Evolutionary conservation across 306 rosid genomes (phyloP), one percentile per base, ranked within the genome.

Genomic region (Vigna radiata): DNA sequence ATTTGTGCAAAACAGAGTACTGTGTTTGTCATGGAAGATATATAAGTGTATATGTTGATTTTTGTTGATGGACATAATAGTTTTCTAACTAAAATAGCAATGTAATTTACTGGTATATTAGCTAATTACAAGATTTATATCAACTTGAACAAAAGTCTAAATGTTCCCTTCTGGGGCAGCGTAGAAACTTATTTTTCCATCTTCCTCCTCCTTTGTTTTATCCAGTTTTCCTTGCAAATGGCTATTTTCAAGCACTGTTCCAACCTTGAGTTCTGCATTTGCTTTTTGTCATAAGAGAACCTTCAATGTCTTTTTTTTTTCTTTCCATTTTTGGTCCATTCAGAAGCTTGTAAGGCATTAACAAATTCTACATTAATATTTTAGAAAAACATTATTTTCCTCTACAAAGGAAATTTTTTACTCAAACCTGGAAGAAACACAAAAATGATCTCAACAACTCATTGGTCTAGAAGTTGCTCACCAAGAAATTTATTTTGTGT

Each of bases 1-100:
- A 46, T 60, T 43, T n/a, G 7, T 12, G 52, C 8, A 16, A 43
- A 73, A 61, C 56, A 29, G 61, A 56, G 79, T 47, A 62, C 49
- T 46, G 49, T 60, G 70, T 47, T 47, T 60, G 70, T 47, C 31
- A 6, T 7, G 33, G 9, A 17, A 59, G 8, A 17, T 73, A 8
- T 52, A 27, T 31, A 59, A 23, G 58, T 43, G 58, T 55, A 9
- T 15, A 21, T 21, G 23, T 21, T 21, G 23, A 1, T 21, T 21
- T 21, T 21, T 21, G 23, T 55, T 43, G 29, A 27, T 27, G 29
- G 29, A 3, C 29, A 2, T n/a, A 6, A 50, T 3, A 16, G 9
- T 49, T 49, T 15, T 49, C 55, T 49, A 16, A 49, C 55, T 6
- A 49, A 52, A 52, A 52, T 52, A 52, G 8, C 58, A 7, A 52